Evolutionary conservation across 441 rosid genomes (phyloP), one percentile per base, ranked within the genome.

Genomic region (Adansonia grandidieri): DNA sequence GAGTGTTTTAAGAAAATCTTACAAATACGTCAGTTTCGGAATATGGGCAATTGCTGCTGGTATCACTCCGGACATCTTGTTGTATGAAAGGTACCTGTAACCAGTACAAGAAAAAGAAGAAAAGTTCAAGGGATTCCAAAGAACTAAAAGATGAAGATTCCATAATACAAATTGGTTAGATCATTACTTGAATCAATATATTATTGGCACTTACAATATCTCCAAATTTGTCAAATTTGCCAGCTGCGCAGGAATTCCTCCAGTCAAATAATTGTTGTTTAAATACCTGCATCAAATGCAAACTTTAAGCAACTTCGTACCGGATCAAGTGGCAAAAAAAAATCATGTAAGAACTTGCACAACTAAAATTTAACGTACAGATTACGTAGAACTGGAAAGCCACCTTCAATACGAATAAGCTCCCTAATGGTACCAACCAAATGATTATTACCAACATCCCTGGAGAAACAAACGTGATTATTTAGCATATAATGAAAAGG

Each of bases 391-490:
- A 91, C 79, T 75, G 97, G 95, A 82, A 94, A 96, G 83, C 98
- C 86, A 75, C 97, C 97, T 81, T 94, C 97, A 74, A 91, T 79
- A 62, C 97, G 94, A 74, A 93, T 96, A 82, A 96, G 92, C 84
- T 96, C 99, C 79, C 99, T 81, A 54, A 94, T 87, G 13, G 98
- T 96, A 79, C 99, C 99, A 40, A 94, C 97, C 88, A 96, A 82
- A 88, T 91, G 99, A 77, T 94, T 96, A 87, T 89, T 91, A 37
- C 99, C 99, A 69, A 88, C 92, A 91, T 94, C 99, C 90, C 98
- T 96, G 84, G 10, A 71, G 74, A 78, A 19, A 45, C 10, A 45
- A 9, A 68, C 10, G 44, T 28, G 9, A 10, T 14, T 14, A 5
- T 42, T 74, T n/a, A 71, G 72, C 54, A 71, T 64, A 11, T 9